Evolutionary conservation across 2,329 filamentous ascomycete species (phyloP).

Genomic region (Fusarium longipes): DNA sequence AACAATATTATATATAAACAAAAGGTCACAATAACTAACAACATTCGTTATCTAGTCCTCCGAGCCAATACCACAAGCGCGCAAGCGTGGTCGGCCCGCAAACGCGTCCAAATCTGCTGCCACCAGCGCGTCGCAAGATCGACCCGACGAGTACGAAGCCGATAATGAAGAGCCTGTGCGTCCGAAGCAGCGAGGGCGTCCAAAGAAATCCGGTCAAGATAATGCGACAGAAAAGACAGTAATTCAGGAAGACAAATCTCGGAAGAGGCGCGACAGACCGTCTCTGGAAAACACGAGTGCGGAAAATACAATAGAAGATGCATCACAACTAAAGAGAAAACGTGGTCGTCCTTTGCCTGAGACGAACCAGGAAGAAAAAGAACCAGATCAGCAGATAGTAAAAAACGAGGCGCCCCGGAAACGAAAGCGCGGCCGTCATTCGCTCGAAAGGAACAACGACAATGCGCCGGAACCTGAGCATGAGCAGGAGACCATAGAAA

Average conservation of each 20-base stretch:
- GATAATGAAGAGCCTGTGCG: slow-evolving; percentile 44
- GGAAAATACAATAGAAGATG: slow-evolving; percentile 21
- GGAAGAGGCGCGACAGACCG: slow-evolving; percentile 48
- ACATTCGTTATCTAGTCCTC: slow-evolving; percentile 34
- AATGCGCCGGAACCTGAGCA: not conserved
- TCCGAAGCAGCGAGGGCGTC: slow-evolving; percentile 38
- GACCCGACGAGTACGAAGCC: slow-evolving; percentile 41
- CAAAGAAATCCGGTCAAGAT: slow-evolving; percentile 16
- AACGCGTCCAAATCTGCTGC: slow-evolving; percentile 54
- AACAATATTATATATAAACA: not conserved
- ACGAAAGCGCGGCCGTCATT: slow-evolving; percentile 52
- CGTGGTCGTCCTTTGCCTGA: slow-evolving; percentile 51
- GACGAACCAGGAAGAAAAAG: slow-evolving; percentile 14
- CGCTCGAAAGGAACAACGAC: slow-evolving; percentile 37
- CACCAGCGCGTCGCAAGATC: slow-evolving; percentile 44
- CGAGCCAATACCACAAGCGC: slow-evolving; percentile 51
- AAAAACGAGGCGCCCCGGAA: slow-evolving; percentile 46
- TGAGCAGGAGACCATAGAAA: slow-evolving; percentile 17
- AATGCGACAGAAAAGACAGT: slow-evolving; percentile 16
- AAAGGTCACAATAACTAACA: not conserved
- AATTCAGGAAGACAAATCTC: slow-evolving; percentile 22
- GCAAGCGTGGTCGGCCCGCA: slow-evolving; percentile 57
- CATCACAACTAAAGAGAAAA: slow-evolving; percentile 50
- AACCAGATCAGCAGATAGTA: slow-evolving; percentile 5
- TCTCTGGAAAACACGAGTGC: slow-evolving; percentile 34